A percentile compares a stretch with the other conserved stretches of the same genome.
Evolutionary conservation across 1,284 basidiomycete genomes (phyloP).

Genomic region (Clitocybe nebularis): DNA sequence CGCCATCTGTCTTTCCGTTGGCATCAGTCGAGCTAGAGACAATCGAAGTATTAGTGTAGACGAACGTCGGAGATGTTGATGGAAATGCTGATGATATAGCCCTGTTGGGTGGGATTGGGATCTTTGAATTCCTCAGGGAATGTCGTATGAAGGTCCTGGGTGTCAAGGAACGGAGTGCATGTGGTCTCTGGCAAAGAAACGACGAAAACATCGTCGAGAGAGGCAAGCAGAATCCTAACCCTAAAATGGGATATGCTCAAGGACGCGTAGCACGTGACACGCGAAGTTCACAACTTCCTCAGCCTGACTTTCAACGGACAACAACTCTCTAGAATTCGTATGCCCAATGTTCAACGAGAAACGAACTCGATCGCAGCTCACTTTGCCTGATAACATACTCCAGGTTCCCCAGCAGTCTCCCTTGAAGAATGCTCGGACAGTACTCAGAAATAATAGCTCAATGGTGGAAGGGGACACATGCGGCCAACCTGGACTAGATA

Average conservation of each 20-base stretch:
- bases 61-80: conserved; percentile 20
- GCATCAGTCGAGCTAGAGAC: conserved; percentile 22
- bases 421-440: conserved; percentile 45
- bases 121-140: no score
- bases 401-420: conserved; percentile 43
- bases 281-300: no score
- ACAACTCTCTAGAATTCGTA: conserved; percentile 5
- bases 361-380: conserved; percentile 49
- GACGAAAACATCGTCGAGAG: conserved; percentile 11
- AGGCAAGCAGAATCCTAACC: conserved; percentile 7
- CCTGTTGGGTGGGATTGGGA: not conserved
- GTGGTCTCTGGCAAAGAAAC: not conserved
- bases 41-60: conserved; percentile 9
- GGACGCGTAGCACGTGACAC: not conserved
- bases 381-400: conserved; percentile 41
- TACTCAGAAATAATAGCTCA: conserved; percentile 22
- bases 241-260: conserved; percentile 2
- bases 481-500: conserved; percentile 20
- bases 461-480: not conserved
- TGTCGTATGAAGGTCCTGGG: no score
- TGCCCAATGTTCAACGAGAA: conserved; percentile 29
- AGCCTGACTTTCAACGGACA: not conserved
- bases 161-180: no score
- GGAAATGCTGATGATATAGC: conserved; percentile 1
- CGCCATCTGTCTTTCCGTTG: conserved; percentile 33